Evolutionary conservation across 164 flowering plant genomes (phyloP).

Genomic region (Vitis labrusca): DNA sequence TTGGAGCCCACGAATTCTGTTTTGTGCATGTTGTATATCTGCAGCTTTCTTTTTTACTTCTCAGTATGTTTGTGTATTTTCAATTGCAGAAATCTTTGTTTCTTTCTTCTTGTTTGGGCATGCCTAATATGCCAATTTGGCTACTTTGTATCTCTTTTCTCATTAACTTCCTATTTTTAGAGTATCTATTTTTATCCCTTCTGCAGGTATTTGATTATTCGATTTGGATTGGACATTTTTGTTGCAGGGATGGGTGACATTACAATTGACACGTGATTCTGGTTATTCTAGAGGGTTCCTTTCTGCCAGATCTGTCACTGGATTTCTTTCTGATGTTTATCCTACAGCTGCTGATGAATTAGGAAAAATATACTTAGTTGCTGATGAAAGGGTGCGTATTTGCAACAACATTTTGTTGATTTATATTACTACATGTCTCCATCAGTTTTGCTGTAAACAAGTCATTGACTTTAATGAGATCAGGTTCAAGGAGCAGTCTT

Average conservation of each 20-base stretch:
- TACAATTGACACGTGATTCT: slow-evolving; percentile 78
- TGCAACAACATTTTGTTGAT: neutral
- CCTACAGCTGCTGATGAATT: slow-evolving; percentile 93
- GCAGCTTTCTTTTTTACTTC: too few species aligned
- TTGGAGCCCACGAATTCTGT: too few species aligned
- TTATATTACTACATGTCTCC: neutral
- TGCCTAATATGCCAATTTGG: neutral
- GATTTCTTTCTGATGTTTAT: slow-evolving; percentile 82
- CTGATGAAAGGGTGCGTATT: slow-evolving; percentile 78
- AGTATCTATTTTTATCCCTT: neutral
- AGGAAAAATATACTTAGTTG: slow-evolving; percentile 83
- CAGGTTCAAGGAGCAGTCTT: slow-evolving; percentile 98
- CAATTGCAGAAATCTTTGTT: neutral
- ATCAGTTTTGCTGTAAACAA: neutral
- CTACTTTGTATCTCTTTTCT: neutral
- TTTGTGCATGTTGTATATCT: too few species aligned
- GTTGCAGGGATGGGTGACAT: slow-evolving; percentile 82
- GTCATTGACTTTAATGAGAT: slow-evolving; percentile 9
- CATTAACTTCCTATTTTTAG: neutral
- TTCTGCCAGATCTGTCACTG: slow-evolving; percentile 87
- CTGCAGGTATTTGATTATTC: neutral
- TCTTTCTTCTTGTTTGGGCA: neutral
- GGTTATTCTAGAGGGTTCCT: slow-evolving; percentile 58
- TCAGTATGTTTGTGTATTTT: too few species aligned
- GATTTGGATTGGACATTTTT: slow-evolving; percentile 2